Base-by-base conservation (phyloP, 1,284 basidiomycete species). In the Trichosporon faecale region DNA sequence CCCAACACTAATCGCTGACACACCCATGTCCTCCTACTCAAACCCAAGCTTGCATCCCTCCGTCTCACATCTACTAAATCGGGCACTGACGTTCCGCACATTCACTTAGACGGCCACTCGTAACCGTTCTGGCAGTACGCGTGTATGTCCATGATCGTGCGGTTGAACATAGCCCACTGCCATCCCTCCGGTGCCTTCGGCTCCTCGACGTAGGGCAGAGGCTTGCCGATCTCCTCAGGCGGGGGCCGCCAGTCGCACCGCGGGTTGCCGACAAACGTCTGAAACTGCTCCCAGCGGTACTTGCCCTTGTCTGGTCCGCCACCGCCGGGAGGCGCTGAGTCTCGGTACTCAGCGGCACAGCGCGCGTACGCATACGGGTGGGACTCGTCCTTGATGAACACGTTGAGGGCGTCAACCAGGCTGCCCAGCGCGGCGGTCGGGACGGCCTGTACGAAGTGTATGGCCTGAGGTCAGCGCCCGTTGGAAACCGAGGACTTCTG, bases 111-210 rank as follows among this genome's bases (percentile, higher is more conserved):
- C 57, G 57, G 57, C 57, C 57, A 61, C 57, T 31, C 27, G 29
- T 61, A 61, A 4, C 57, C 57, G 57, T 61, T 31, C 57, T 61
- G 57, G 14, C 57, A 61, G 27, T 61, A 61, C 29, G 57, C 57
- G 27, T 61, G 57, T 6, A 61, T 61, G 29, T 61, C 57, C 57
- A 61, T 5, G 16, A 61, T 18, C 3, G 57, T 61, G 6, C 23
- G 7, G 57, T 61, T 61, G 57, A 61, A 61, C 27, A 61, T n/a
- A 3, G 29, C 27, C 57, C 57, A 61, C 29, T 61, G 57, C 57
- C 57, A 61, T 12, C 57, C 57, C 16, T 61, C 57, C 9, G 29
- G 27, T 8, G 31, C 57, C 57, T 61, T 33, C 7, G 29, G 57
- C 27, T 18, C 27, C 57, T 61, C 57, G 29, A 61, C n/a, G 27